These are phyloP conservation scores for Nannochloropsis gaditana DNA, from an alignment of 108 stramenopile genomes.

Conservation along the genomic window DNA sequence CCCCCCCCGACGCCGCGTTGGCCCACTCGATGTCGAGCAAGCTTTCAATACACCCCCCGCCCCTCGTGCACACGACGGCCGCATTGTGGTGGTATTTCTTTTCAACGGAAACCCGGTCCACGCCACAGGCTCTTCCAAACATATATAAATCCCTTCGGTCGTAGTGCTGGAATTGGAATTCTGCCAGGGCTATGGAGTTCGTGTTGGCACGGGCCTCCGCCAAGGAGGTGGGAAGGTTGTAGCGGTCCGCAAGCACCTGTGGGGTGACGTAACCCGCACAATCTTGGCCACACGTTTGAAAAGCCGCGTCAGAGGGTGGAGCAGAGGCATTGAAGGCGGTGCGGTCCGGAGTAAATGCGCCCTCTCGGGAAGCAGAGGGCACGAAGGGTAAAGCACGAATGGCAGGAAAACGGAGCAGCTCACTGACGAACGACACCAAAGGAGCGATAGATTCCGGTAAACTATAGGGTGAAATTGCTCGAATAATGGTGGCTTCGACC, in stretches of 20 bases:
- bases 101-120: slow-evolving; percentile 21
- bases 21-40: slow-evolving; percentile 48
- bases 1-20: slow-evolving; percentile 35
- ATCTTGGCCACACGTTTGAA: slow-evolving; percentile 27
- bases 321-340: not conserved
- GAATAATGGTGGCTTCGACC: not conserved
- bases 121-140: slow-evolving; percentile 34
- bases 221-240: slow-evolving; percentile 21
- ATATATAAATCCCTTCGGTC: slow-evolving; percentile 33
- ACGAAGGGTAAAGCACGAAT: not conserved
- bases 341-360: no score
- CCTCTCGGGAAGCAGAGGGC: not conserved
- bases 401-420: not conserved
- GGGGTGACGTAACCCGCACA: slow-evolving; percentile 39
- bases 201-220: not conserved
- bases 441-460: slow-evolving; percentile 14
- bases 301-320: not conserved
- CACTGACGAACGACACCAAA: not conserved
- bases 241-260: slow-evolving; percentile 25
- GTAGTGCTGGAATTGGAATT: slow-evolving; percentile 50
- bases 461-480: slow-evolving; percentile 10
- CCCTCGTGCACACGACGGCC: slow-evolving; percentile 16
- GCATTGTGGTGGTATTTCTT: slow-evolving; percentile 34
- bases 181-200: slow-evolving; percentile 38
- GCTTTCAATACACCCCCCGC: slow-evolving; percentile 37